Percentiles rank a stretch among this genome's conserved stretches.
These are phyloP conservation scores for Trichoderma sp. DNA, from an alignment of 2,329 filamentous ascomycete species.

Conservation along the genomic window DNA sequence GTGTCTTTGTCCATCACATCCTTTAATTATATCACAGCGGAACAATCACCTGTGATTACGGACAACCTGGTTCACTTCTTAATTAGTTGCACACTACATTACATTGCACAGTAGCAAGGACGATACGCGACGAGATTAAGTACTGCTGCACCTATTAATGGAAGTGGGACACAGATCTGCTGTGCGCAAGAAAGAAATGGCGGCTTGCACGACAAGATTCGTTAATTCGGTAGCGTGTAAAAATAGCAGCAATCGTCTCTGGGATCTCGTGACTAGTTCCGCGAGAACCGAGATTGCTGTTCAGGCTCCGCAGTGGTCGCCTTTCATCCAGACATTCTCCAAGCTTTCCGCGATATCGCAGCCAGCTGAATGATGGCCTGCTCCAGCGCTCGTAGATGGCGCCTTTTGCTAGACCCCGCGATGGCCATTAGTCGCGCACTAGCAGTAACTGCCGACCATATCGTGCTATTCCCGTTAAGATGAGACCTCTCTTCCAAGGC, in stretches of 20 bases:
- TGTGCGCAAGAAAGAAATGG: not conserved
- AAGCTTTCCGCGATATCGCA: constrained; percentile 19
- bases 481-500: not conserved
- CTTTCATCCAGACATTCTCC: not conserved
- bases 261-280: not conserved
- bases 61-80: not conserved
- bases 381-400: constrained; percentile 12
- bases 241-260: not conserved
- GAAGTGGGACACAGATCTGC: constrained; percentile 6
- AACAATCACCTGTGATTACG: not conserved
- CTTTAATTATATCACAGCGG: not conserved
- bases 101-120: not conserved
- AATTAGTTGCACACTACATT: not conserved
- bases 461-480: not conserved
- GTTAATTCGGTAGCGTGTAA: not conserved
- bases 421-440: not conserved
- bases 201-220: not conserved
- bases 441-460: not conserved
- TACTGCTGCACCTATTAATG: not conserved
- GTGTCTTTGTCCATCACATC: not conserved
- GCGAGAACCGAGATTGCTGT: not conserved
- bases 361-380: not conserved
- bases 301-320: not conserved
- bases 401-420: constrained; percentile 15
- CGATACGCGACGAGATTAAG: not conserved